phyloP scores from a whole-genome alignment of 371 early-diverging fungal genomes.

The Apophysomyces variabilis region DNA sequence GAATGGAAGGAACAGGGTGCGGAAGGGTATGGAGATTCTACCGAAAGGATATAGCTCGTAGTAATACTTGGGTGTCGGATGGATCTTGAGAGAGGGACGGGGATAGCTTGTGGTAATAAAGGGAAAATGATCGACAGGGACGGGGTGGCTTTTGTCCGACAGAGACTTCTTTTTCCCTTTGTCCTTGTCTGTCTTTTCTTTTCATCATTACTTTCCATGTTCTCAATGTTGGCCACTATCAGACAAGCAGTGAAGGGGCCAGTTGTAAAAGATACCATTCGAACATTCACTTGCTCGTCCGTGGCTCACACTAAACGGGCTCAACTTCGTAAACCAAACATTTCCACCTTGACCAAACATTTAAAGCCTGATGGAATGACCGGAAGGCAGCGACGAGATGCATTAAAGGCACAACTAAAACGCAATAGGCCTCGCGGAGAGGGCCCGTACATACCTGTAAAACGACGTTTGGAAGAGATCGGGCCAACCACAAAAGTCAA shows the following conservation, averaged over 20 bases:
- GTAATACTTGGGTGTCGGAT: too few relatives aligned
- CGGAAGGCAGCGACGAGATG: slow-evolving; percentile 48
- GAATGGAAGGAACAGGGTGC: too few relatives aligned
- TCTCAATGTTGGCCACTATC: not conserved
- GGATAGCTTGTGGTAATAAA: too few relatives aligned
- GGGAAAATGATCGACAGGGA: too few relatives aligned
- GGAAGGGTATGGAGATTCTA: too few relatives aligned
- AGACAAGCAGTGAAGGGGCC: not conserved
- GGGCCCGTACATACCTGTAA: slow-evolving; percentile 54
- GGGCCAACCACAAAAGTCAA: slow-evolving; percentile 27
- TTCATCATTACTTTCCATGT: not conserved
- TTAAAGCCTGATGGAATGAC: slow-evolving; percentile 49
- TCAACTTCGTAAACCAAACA: slow-evolving; percentile 47
- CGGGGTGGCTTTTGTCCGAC: not conserved
- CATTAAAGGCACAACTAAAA: slow-evolving; percentile 32
- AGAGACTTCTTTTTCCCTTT: not conserved
- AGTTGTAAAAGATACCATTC: not conserved
- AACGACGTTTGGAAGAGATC: slow-evolving; percentile 40
- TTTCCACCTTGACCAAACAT: slow-evolving; percentile 54
- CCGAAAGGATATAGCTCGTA: too few relatives aligned
- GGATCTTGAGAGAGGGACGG: too few relatives aligned
- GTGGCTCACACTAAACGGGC: slow-evolving; percentile 34
- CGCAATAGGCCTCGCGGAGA: slow-evolving; percentile 23
- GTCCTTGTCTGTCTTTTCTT: not conserved
- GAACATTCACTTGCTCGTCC: slow-evolving; percentile 26